Percentiles rank a stretch among this genome's conserved stretches.
These are phyloP conservation scores for Serendipita sp. DNA, from an alignment of 768 basidiomycete genomes.

Conservation along the genomic window DNA sequence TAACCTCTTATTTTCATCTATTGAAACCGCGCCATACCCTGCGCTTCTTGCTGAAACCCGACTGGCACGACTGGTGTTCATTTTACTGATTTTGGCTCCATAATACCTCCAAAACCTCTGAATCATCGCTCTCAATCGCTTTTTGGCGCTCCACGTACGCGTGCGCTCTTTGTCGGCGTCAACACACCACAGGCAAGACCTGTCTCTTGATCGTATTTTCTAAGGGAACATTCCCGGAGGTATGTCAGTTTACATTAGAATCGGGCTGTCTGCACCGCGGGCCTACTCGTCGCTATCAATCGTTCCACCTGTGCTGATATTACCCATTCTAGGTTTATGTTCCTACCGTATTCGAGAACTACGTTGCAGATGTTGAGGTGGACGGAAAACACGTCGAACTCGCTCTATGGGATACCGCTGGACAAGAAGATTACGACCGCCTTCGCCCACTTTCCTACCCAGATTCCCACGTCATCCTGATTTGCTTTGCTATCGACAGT, in stretches of 20 bases:
- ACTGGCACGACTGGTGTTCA: not conserved
- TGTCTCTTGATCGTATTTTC: conserved; percentile 93
- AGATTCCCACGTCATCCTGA: conserved; percentile 98
- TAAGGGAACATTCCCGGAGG: conserved; percentile 93
- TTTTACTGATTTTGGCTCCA: not conserved
- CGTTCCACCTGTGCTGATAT: not conserved
- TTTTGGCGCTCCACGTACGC: not conserved
- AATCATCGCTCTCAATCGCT: not conserved
- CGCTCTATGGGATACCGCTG: conserved; percentile 99
- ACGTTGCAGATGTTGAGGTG: conserved; percentile 96
- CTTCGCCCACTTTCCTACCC: conserved; percentile 95
- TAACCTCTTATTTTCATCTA: not conserved
- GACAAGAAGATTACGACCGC: conserved; percentile 98
- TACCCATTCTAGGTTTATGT: conserved; percentile 66
- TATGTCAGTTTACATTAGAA: conserved; percentile 17
- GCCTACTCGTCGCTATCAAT: not conserved
- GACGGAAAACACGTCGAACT: conserved; percentile 97
- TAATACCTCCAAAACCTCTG: too few species aligned
- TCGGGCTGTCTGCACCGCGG: not conserved
- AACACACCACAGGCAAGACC: conserved; percentile 31
- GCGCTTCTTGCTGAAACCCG: not conserved
- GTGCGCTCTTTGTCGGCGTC: conserved; percentile 11
- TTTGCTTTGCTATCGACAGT: conserved; percentile 96
- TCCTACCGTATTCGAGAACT: conserved; percentile 99
- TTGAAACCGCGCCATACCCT: not conserved